Percentiles rank a stretch among this genome's conserved stretches.
Conservation (phyloP, 352 stramenopile species). For the Globisporangium okanoganense region DNA sequence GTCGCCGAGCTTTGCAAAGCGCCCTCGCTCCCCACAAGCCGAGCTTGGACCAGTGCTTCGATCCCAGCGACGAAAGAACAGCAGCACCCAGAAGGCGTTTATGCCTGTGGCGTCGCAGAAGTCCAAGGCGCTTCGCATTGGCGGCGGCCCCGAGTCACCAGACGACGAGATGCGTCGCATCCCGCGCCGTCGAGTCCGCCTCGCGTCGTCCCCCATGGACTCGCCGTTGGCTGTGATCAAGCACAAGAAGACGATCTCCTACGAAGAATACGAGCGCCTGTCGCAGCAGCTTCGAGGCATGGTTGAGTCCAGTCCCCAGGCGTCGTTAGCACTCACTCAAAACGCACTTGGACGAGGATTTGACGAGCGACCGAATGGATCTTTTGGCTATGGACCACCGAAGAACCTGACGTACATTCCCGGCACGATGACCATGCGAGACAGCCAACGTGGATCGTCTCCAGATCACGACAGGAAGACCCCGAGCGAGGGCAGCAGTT, state of each 20-base stretch:
- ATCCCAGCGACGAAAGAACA: conserved; percentile 33
- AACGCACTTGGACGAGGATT: conserved; percentile 42
- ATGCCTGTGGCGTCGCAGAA: conserved; percentile 39
- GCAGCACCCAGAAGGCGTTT: conserved; percentile 40
- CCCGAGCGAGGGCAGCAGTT: conserved; percentile 20
- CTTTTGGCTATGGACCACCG: conserved; percentile 14
- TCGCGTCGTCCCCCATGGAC: conserved; percentile 31
- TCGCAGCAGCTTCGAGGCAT: conserved; percentile 58
- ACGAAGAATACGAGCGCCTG: conserved; percentile 71
- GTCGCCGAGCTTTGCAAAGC: conserved; percentile 9
- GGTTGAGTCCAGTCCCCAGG: conserved; percentile 59
- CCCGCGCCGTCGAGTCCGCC: conserved; percentile 10
- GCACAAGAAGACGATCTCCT: conserved; percentile 72
- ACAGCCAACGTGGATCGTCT: not conserved
- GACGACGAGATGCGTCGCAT: conserved; percentile 14
- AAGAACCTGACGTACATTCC: conserved; percentile 33
- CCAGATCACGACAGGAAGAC: conserved; percentile 16
- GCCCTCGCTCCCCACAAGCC: conserved; percentile 21
- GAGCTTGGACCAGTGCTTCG: conserved; percentile 29
- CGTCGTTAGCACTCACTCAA: conserved; percentile 53
- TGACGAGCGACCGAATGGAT: conserved; percentile 20
- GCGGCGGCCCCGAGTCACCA: conserved; percentile 10
- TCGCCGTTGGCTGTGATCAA: conserved; percentile 63
- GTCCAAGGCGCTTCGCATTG: conserved; percentile 42
- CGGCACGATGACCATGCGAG: conserved; percentile 25